phyloP scores from a whole-genome alignment of 768 basidiomycete genomes.

The Mycena indigotica region DNA sequence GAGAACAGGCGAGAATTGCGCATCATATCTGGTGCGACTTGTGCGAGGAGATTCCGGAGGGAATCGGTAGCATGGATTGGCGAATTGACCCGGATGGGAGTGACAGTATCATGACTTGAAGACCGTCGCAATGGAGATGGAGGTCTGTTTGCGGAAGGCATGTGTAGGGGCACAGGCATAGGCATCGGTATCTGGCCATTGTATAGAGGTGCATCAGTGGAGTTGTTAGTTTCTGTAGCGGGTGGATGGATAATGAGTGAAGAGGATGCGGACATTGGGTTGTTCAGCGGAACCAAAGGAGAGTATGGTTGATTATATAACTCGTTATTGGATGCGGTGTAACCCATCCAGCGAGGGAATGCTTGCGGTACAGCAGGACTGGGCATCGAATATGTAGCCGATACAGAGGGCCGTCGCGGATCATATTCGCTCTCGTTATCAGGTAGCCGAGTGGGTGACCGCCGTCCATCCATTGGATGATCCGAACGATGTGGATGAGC shows the following conservation, averaged over 20 bases:
- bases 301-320: conserved; percentile 17
- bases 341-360: conserved; percentile 20
- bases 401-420: conserved; percentile 16
- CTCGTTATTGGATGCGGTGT: conserved; percentile 1
- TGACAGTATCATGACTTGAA: not conserved
- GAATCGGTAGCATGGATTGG: not conserved
- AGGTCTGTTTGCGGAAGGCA: not conserved
- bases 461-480: not conserved
- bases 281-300: conserved; percentile 15
- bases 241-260: not conserved
- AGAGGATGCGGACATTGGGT: not conserved
- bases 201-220: not conserved
- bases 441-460: conserved; percentile 14
- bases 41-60: not conserved
- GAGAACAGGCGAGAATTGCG: not conserved
- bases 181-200: not conserved
- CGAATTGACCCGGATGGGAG: not conserved
- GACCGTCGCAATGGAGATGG: not conserved
- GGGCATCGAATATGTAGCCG: conserved; percentile 1
- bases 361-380: conserved; percentile 1
- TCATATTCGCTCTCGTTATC: conserved; percentile 18
- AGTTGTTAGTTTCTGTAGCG: not conserved
- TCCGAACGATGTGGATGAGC: conserved; percentile 1
- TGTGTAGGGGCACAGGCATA: not conserved
- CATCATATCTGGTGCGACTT: not conserved